Conservation (phyloP, 805 yeast species). For the Lipomyces kockii region DNA sequence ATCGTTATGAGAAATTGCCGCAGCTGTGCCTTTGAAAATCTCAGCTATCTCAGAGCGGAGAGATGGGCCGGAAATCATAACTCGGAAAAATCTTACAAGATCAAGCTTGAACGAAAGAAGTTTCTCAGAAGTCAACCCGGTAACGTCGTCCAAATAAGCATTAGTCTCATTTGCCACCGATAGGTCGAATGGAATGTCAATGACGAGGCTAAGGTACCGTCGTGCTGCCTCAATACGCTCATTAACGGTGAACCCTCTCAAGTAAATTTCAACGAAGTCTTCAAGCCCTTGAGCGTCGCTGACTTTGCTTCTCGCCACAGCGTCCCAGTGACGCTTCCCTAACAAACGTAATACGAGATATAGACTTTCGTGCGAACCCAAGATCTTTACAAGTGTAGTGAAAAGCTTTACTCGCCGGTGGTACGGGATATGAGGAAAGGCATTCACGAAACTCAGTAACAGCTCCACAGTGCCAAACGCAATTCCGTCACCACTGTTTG, state of each 20-base stretch:
- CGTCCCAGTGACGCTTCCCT: conserved; percentile 73
- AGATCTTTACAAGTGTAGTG: conserved; percentile 74
- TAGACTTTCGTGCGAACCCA: conserved; percentile 69
- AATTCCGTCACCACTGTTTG: conserved; percentile 12
- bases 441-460: conserved; percentile 87
- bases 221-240: conserved; percentile 67
- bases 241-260: conserved; percentile 66
- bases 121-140: conserved; percentile 27
- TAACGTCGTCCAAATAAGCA: conserved; percentile 18
- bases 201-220: conserved; percentile 59
- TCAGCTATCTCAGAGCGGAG: conserved; percentile 46
- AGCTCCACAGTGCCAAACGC: conserved; percentile 48
- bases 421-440: conserved; percentile 93
- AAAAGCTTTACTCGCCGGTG: conserved; percentile 91
- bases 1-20: conserved; percentile 42
- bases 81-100: conserved; percentile 23
- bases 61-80: conserved; percentile 6
- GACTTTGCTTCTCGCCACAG: conserved; percentile 58
- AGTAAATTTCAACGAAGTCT: conserved; percentile 73
- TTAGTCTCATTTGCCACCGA: conserved; percentile 6
- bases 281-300: conserved; percentile 69
- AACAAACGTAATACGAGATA: conserved; percentile 76
- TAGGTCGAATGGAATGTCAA: conserved; percentile 25
- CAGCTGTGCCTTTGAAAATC: conserved; percentile 54
- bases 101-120: conserved; percentile 32